phyloP scores from a whole-genome alignment of 805 yeast species.

The Tetrapisispora iriomotensis region DNA sequence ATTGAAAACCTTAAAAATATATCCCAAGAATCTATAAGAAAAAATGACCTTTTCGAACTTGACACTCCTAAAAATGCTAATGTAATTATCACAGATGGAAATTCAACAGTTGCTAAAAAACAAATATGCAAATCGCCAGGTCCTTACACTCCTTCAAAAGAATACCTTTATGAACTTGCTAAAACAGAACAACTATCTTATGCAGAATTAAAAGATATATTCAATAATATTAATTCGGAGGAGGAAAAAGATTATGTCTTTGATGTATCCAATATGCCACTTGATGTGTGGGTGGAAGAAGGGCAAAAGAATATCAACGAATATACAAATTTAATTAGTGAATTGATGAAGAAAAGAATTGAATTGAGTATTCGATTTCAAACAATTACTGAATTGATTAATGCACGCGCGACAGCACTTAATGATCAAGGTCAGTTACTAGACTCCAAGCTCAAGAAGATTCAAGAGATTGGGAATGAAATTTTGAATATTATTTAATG shows the following conservation, averaged over 20 bases:
- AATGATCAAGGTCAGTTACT: slow-evolving; percentile 26
- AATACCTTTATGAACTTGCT: slow-evolving; percentile 5
- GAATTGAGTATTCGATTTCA: slow-evolving; percentile 33
- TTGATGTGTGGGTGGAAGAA: slow-evolving; percentile 31
- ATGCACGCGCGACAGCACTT: slow-evolving; percentile 29
- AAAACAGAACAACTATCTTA: not conserved
- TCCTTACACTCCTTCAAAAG: slow-evolving; percentile 3
- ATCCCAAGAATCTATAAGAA: not conserved
- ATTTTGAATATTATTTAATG: slow-evolving; percentile 29
- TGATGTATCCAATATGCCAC: slow-evolving; percentile 17
- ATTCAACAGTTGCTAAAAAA: too few species aligned
- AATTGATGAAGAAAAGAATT: slow-evolving; percentile 31
- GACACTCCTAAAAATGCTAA: too few species aligned
- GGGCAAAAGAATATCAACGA: slow-evolving; percentile 29
- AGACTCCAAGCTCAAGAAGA: slow-evolving; percentile 29
- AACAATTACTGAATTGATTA: slow-evolving; percentile 31
- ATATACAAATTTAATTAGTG: slow-evolving; percentile 29
- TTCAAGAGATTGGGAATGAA: slow-evolving; percentile 36
- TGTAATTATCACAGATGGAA: too few species aligned
- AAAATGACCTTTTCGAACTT: not conserved
- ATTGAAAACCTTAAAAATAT: not conserved
- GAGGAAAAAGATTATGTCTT: slow-evolving; percentile 19
- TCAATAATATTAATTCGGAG: not conserved
- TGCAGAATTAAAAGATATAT: not conserved
- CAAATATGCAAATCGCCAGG: slow-evolving; percentile 9